Base-by-base conservation (phyloP, 2,329 filamentous ascomycete species). In the Aureobasidium leucospermi region DNA sequence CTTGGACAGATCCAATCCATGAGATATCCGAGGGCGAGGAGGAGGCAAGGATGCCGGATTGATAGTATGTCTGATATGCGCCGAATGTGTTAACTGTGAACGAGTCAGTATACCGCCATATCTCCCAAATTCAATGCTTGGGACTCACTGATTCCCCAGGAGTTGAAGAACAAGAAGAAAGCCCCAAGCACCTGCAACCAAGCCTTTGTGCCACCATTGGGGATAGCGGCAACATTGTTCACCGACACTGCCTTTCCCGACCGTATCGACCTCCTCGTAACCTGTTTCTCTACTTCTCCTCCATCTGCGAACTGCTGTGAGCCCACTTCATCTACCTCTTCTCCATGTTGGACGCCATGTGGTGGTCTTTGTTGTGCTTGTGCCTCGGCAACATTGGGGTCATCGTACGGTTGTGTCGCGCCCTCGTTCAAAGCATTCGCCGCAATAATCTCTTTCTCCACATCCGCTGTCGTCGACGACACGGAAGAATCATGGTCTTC, bases 1-100 rank as follows among this genome's bases (percentile, higher is more conserved):
- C 73, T 65, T 80, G 76, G 16, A 79, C 71, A 5, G 73, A 74
- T 11, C 78, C 78, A 56, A 80, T 78, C 78, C 78, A 80, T 36
- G 76, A 74, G 55, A 80, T 78, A 11, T 72, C 66, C 1, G 75
- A 78, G 1, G 77, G 70, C 6, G 67, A 71, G 5, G 72, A 71
- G n/a, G 65, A 64, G 1, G 67, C 59, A 7, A 80, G 71, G 6
- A 78, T 67, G 3, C 68, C 69, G 13, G 67, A 70, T 60, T 78
- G 71, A 4, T 80, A 80, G 67, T 76, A 79, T 0, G 77, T 74
- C 63, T 79, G 76, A 63, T 76, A 80, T 10, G 72, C 74, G 13
- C 78, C 77, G 56, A 78, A 79, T 0, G 75, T 75, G 61, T 78
- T 79, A n/a, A 78, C 70, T 23, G 78, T 63, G 7, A 23, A 23